These are phyloP conservation scores for Chrysanthemum lavandulifolium DNA, from an alignment of 129 eudicot genomes.

Conservation along the genomic window DNA sequence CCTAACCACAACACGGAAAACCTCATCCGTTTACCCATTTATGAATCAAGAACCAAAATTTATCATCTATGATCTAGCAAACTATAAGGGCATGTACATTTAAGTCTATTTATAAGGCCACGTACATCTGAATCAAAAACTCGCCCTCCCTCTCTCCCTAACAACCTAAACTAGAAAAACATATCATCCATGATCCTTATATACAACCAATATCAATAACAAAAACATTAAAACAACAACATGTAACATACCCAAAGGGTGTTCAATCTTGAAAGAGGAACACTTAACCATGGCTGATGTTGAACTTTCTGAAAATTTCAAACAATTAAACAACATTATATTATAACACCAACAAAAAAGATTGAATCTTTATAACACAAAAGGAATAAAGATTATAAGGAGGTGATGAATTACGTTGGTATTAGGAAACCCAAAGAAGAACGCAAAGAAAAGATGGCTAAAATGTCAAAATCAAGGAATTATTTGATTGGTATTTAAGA, in stretches of 20 bases:
- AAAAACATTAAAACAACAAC: background rate
- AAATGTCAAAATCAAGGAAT: conserved; percentile 27
- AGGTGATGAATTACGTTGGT: background rate
- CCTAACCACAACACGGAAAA: too few species aligned
- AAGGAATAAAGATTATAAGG: background rate
- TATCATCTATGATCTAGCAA: too few species aligned
- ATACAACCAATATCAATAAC: conserved; percentile 2
- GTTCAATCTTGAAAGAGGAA: conserved; percentile 38
- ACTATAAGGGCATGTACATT: too few species aligned
- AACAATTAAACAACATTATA: conserved; percentile 27
- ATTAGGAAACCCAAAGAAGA: background rate
- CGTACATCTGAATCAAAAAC: too few species aligned
- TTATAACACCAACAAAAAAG: background rate
- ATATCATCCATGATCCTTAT: background rate
- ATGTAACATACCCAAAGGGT: conserved; percentile 29
- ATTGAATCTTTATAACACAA: background rate
- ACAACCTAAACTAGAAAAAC: background rate
- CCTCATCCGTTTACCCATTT: too few species aligned
- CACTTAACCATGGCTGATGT: conserved; percentile 33
- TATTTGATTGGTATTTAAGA: background rate
- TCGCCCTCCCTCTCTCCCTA: too few species aligned
- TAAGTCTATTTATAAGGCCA: too few species aligned
- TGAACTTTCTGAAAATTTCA: conserved; percentile 33
- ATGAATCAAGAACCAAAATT: too few species aligned
- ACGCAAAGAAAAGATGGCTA: background rate